phyloP scores from a whole-genome alignment of 768 basidiomycete genomes.

The Serendipita sp. region DNA sequence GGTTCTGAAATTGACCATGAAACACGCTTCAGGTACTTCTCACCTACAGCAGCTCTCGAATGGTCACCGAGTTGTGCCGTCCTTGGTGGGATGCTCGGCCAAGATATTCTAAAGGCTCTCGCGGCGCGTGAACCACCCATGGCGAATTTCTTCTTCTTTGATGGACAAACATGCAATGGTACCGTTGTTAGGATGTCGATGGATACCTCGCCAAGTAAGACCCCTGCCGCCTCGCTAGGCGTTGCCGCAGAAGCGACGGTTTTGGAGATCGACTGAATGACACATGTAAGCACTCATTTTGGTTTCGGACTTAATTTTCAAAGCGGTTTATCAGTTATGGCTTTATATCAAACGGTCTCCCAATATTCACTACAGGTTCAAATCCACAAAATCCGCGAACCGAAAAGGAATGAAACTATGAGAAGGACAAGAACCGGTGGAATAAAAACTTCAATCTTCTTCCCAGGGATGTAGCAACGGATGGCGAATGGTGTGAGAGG shows the following conservation, averaged over 20 bases:
- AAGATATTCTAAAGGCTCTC: constrained; percentile 85
- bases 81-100: constrained; percentile 84
- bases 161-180: constrained; percentile 64
- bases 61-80: constrained; percentile 91
- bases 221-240: neutral
- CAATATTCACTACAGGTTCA: neutral
- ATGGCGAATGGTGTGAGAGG: neutral
- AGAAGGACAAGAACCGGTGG: neutral
- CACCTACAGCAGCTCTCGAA: constrained; percentile 59
- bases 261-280: neutral
- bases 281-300: neutral
- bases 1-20: neutral
- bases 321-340: no score
- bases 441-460: no score
- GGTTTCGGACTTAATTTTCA: no score
- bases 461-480: no score
- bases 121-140: constrained; percentile 85
- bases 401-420: neutral
- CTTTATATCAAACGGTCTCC: neutral
- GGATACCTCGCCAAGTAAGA: neutral
- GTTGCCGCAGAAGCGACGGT: neutral
- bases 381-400: neutral
- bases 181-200: constrained; percentile 28
- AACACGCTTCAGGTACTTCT: constrained; percentile 36
- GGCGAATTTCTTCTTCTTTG: constrained; percentile 81